Evolutionary conservation across 805 yeast genomes (phyloP).

Genomic region (Candida saitoana): DNA sequence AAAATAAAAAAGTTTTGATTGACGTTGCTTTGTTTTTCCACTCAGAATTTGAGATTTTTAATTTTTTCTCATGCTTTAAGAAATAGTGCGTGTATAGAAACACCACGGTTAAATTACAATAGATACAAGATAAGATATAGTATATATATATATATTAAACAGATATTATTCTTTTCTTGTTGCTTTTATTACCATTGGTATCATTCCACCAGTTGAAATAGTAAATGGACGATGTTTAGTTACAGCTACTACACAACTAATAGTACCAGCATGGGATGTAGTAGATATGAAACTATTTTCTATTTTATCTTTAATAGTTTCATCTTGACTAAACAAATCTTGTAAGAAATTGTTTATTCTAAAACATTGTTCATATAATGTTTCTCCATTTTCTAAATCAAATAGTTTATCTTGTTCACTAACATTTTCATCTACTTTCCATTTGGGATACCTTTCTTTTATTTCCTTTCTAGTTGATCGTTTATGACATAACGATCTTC

Average conservation of each 20-base stretch:
- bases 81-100: neutral
- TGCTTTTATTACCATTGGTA: constrained; percentile 50
- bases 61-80: neutral
- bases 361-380: constrained; percentile 42
- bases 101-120: too few species aligned
- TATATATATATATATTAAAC: too few species aligned
- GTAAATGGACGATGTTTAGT: constrained; percentile 49
- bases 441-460: constrained; percentile 29
- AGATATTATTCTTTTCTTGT: constrained; percentile 10
- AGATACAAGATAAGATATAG: too few species aligned
- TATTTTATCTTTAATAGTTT: constrained; percentile 11
- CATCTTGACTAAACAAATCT: constrained; percentile 22
- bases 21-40: neutral
- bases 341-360: constrained; percentile 44
- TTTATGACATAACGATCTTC: constrained; percentile 56
- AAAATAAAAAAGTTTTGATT: neutral
- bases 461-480: constrained; percentile 38
- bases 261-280: constrained; percentile 62
- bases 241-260: constrained; percentile 47
- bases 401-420: constrained; percentile 45
- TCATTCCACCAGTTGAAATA: constrained; percentile 58
- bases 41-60: neutral
- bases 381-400: constrained; percentile 29
- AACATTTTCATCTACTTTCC: constrained; percentile 39
- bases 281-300: constrained; percentile 36